Evolutionary conservation across 2,329 filamentous ascomycete species (phyloP), one percentile per base, ranked within the genome.

Genomic region (Hypoxylon sp.): DNA sequence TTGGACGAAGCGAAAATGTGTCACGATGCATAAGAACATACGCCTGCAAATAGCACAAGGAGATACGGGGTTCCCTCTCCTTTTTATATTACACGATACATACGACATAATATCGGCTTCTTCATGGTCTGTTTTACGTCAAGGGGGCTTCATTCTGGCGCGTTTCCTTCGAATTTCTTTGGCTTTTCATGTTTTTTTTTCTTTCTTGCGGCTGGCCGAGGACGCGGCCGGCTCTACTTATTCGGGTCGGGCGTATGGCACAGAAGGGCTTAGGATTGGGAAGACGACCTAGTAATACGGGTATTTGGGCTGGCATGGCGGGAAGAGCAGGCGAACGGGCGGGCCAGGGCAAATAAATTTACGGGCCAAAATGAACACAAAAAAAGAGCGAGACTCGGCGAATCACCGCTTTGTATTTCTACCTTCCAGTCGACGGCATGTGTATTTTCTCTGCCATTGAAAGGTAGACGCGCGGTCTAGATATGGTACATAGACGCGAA

Each of bases 401-500:
- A 31, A 48, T 29, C 42, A 57, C 47, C 49, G 41, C 56, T 56
- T n/a, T 64, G 61, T 55, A 63, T 63, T 58, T 61, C 52, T 61
- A 58, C 54, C 42, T n/a, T n/a, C n/a, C 51, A 56, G 43, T 46
- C 24, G 37, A 55, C 23, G 45, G 55, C 49, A 48, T 63, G 50
- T 47, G 48, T 57, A n/a, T 52, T 54, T 53, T 52, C 47, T 46
- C 45, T 53, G 52, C 41, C 52, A 48, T 62, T 65, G 40, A 65
- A 54, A 48, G 60, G 60, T 65, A 65, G 60, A 65, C 35, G 48
- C 40, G 42, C 38, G 49, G 50, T 50, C 57, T 65, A 65, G 62
- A 67, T 54, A 64, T 56, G 66, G 57, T 43, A 60, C 54, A 60
- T 59, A 60, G 58, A 60, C 54, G 58, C 60, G 47, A 58, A 55